These are phyloP conservation scores for Colletotrichum sp. DNA, from an alignment of 2,329 filamentous ascomycete species.

Conservation along the genomic window DNA sequence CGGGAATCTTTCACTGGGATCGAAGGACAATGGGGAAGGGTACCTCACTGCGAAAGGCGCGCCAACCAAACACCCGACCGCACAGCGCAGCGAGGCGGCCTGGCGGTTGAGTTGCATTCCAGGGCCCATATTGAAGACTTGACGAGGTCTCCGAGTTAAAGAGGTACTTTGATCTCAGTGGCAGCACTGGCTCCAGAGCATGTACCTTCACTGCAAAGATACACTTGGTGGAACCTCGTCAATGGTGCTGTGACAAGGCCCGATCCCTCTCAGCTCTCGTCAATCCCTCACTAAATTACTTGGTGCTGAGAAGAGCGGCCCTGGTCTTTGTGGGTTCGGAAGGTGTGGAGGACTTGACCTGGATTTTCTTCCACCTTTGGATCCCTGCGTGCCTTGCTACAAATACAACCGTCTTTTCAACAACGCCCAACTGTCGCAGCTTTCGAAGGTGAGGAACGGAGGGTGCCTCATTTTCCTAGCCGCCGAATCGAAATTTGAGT, in stretches of 20 bases:
- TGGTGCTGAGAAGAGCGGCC: background rate
- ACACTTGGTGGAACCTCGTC: background rate
- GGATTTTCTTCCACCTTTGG: background rate
- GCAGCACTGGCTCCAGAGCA: accelerated
- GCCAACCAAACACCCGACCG: slow-evolving; percentile 1
- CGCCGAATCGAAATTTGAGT: background rate
- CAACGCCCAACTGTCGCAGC: background rate
- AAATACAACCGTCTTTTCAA: background rate
- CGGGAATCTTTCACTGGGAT: slow-evolving; percentile 17
- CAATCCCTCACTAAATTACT: background rate
- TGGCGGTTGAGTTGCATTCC: slow-evolving; percentile 7
- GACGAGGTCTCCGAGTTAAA: background rate
- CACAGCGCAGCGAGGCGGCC: background rate
- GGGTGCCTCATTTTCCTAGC: background rate
- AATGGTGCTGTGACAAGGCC: slow-evolving; percentile 9
- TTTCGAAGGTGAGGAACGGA: background rate
- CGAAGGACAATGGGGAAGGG: slow-evolving; percentile 1
- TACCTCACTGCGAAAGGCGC: background rate
- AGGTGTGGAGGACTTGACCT: background rate
- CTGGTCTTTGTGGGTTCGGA: background rate
- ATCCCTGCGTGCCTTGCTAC: background rate
- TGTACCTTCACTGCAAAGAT: background rate
- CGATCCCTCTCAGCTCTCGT: slow-evolving; percentile 15
- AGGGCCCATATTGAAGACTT: background rate
- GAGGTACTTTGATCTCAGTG: background rate